A percentile compares a stretch with the other conserved stretches of the same genome.
These are phyloP conservation scores for Russula ochroleuca DNA, from an alignment of 768 basidiomycete genomes.

Conservation along the genomic window DNA sequence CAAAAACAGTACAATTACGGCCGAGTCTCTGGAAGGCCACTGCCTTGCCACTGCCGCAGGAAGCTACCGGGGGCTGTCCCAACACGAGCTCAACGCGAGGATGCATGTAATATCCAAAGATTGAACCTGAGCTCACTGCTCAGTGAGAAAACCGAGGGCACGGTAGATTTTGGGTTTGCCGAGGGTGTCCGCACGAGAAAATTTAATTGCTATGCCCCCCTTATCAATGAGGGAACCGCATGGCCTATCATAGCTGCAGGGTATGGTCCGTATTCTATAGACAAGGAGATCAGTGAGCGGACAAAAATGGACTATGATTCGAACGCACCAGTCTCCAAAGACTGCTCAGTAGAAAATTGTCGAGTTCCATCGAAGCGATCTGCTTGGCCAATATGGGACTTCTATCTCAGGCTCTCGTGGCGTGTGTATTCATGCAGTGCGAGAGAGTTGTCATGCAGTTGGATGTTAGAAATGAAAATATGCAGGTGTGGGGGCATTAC, in stretches of 20 bases:
- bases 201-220: neutral
- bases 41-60: neutral
- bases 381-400: neutral
- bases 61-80: neutral
- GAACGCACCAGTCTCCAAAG: conserved; percentile 16
- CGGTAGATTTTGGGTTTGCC: neutral
- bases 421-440: conserved; percentile 14
- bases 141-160: neutral
- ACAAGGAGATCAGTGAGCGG: neutral
- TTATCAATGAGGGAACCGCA: neutral
- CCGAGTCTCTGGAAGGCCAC: too few relatives aligned
- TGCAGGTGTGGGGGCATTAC: too few relatives aligned
- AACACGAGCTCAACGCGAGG: neutral
- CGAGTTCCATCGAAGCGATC: conserved; percentile 15
- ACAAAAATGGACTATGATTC: neutral
- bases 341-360: conserved; percentile 24
- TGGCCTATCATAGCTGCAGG: conserved; percentile 1
- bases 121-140: neutral
- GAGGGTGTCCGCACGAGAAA: neutral
- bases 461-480: conserved; percentile 2
- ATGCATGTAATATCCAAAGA: neutral
- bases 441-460: conserved; percentile 11
- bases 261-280: conserved; percentile 4
- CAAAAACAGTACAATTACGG: too few relatives aligned
- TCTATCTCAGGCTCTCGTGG: conserved; percentile 6